A percentile compares a stretch with the other conserved stretches of the same genome.
These are phyloP conservation scores for Teunomyces stri DNA, from an alignment of 805 yeast species.

Conservation along the genomic window DNA sequence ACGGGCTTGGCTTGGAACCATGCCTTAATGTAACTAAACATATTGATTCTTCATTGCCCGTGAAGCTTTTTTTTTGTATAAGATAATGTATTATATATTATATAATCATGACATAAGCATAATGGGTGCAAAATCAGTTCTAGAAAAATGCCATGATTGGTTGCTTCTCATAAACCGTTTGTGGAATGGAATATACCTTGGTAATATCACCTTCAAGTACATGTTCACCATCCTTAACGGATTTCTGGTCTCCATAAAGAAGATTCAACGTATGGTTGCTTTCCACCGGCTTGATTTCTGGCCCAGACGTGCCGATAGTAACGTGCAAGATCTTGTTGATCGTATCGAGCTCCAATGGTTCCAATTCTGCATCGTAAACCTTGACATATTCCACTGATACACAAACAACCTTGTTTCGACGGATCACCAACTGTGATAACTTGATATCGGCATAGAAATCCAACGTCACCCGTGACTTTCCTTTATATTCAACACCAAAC, in stretches of 20 bases:
- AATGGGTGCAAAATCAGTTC: background rate
- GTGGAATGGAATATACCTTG: constrained; percentile 1
- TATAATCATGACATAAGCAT: too few species aligned
- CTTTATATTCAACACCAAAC: constrained; percentile 5
- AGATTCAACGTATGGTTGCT: constrained; percentile 37
- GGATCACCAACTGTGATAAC: constrained; percentile 48
- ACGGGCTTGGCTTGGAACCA: constrained; percentile 13
- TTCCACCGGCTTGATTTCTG: constrained; percentile 47
- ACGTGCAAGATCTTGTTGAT: constrained; percentile 49
- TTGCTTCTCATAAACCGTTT: constrained; percentile 4
- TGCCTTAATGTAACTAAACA: constrained; percentile 10
- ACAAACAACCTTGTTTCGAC: constrained; percentile 48
- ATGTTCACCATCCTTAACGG: background rate
- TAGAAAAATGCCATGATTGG: constrained; percentile 5
- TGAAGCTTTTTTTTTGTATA: background rate
- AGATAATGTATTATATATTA: too few species aligned
- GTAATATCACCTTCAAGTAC: background rate
- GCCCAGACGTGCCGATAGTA: constrained; percentile 62
- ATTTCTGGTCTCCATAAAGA: background rate
- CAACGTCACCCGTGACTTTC: constrained; percentile 3
- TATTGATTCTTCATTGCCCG: background rate
- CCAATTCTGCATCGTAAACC: constrained; percentile 5
- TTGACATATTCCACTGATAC: constrained; percentile 42
- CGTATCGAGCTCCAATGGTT: constrained; percentile 31
- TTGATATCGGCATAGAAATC: constrained; percentile 35